Evolutionary conservation across 2,329 filamentous ascomycete genomes (phyloP), one percentile per base, ranked within the genome.

Genomic region (Elsinoe necatrix): DNA sequence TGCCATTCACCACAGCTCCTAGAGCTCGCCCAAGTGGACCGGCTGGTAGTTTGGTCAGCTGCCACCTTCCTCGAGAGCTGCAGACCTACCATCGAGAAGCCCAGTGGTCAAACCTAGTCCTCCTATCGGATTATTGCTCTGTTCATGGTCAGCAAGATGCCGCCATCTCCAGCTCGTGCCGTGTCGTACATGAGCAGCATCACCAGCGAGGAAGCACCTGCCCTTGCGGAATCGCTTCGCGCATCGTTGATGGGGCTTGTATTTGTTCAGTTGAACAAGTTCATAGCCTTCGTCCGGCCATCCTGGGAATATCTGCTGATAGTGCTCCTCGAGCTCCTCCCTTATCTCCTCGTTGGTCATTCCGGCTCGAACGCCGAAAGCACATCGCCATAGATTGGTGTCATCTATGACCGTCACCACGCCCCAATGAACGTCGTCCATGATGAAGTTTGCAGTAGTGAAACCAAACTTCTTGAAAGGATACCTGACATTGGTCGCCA

Each of bases 331-430:
- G 14, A 51, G 29, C 16, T 51, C 47, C 18, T 12, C 29, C 20
- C 27, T 31, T 16, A 51, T 51, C 27, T 51, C 47, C 47, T 51
- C 47, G 20, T 51, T 51, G 14, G 47, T 51, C 29, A 34, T 51
- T n/a, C 47, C 47, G 16, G 47, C 25, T n/a, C 20, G 16, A n/a
- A 51, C 47, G 4, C 47, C 47, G 16, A 51, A 51, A 2, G 47
- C 47, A 29, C 47, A 51, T 4, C 47, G 23, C 47, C 47, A 51
- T 12, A 51, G 27, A 8, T 25, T 25, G 14, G 47, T 16, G 47
- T 51, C 47, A n/a, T 51, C 47, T 6, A 51, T 51, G 25, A 51
- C 47, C 4, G 47, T 51, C n/a, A 51, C 31, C 20, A 51, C 47
- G 12, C 14, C 47, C 47, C 47, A 51, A 12, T 51, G 47, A 4